Conservation (phyloP, 352 stramenopile genomes). For the Globisporangium nagaii region DNA sequence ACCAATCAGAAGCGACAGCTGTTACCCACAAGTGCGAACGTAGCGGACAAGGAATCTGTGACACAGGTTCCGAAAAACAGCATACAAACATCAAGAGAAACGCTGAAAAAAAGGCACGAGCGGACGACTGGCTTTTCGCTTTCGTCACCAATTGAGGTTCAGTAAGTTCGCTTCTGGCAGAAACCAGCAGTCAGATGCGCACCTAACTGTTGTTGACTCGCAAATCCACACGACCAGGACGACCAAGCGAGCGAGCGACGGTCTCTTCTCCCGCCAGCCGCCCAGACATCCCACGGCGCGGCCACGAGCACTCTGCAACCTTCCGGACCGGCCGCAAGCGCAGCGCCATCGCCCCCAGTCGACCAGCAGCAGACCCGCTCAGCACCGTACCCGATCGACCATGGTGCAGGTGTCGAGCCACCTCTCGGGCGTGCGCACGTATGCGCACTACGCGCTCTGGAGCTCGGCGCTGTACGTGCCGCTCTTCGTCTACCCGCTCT, state of each 20-base stretch:
- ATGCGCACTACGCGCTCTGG: slow-evolving; percentile 36
- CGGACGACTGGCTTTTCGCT: not conserved
- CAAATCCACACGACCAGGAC: not conserved
- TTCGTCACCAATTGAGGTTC: not conserved
- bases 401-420: slow-evolving; percentile 2
- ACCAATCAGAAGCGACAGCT: too few relatives aligned
- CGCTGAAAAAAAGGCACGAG: not conserved
- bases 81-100: not conserved
- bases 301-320: not conserved
- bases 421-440: not conserved
- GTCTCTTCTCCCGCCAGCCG: not conserved
- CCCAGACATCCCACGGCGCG: too few relatives aligned
- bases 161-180: not conserved
- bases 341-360: too few relatives aligned
- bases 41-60: not conserved
- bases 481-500: slow-evolving; percentile 45
- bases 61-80: not conserved
- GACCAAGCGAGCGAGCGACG: not conserved
- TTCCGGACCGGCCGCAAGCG: not conserved
- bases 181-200: not conserved
- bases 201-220: not conserved
- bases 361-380: too few relatives aligned
- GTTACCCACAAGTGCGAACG: not conserved
- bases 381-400: too few relatives aligned
- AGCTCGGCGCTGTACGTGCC: slow-evolving; percentile 50